Evolutionary conservation across 2,329 filamentous ascomycete species (phyloP).

Genomic region (Sclerotinia sclerotiorum): DNA sequence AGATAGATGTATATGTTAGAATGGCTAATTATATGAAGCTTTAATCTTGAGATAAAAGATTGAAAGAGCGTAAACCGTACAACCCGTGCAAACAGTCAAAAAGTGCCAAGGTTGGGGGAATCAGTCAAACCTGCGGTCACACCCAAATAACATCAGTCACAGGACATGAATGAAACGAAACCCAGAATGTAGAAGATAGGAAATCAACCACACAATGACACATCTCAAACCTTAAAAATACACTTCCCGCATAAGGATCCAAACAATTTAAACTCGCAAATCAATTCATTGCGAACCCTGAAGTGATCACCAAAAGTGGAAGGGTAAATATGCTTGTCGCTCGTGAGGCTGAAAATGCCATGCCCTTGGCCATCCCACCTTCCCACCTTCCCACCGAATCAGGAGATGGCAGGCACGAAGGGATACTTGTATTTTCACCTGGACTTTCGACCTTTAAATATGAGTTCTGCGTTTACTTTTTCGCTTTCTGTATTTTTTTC

Average conservation of each 20-base stretch:
- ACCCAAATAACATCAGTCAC: too few species aligned
- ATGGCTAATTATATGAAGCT: too few species aligned
- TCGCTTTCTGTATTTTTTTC: background rate
- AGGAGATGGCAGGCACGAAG: background rate
- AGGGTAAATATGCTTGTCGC: background rate
- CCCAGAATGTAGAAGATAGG: too few species aligned
- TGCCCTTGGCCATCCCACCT: constrained; percentile 12
- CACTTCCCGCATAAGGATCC: too few species aligned
- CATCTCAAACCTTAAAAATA: background rate
- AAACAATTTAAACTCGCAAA: background rate
- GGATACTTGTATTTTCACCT: background rate
- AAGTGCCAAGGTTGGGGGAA: too few species aligned
- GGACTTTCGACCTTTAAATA: background rate
- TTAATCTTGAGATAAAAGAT: too few species aligned
- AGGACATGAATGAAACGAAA: too few species aligned
- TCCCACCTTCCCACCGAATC: constrained; percentile 2
- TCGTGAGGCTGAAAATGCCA: constrained; percentile 14
- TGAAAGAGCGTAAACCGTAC: too few species aligned
- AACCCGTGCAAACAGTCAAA: too few species aligned
- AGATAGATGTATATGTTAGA: too few species aligned
- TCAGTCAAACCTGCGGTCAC: too few species aligned
- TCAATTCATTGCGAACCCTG: background rate
- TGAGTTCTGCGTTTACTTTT: background rate
- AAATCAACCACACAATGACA: background rate
- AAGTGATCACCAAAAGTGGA: background rate